These are phyloP conservation scores for Quercus alba DNA, from an alignment of 306 rosid genomes.

Conservation along the genomic window DNA sequence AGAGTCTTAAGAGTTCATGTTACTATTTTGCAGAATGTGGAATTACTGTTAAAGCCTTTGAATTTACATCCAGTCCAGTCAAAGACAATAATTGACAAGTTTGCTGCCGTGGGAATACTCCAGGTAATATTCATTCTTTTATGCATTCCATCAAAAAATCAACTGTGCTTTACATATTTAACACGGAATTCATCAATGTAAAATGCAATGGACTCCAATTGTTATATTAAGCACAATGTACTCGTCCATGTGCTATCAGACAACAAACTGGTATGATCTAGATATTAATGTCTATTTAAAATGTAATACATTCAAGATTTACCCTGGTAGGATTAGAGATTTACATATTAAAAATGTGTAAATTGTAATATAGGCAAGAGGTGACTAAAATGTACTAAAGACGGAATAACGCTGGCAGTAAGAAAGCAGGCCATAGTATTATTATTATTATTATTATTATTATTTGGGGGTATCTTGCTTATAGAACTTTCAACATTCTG, in stretches of 20 bases:
- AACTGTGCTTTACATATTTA: neutral
- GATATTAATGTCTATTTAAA: neutral
- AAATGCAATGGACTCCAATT: neutral
- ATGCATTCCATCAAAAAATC: neutral
- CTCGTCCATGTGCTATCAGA: neutral
- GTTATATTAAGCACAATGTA: neutral
- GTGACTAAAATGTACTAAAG: no score
- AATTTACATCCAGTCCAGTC: constrained; percentile 37
- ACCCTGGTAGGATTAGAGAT: no score
- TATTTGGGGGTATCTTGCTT: no score
- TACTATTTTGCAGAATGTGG: constrained; percentile 53
- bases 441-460: no score
- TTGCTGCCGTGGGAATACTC: constrained; percentile 95
- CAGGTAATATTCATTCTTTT: constrained; percentile 43
- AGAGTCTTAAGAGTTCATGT: constrained; percentile 1
- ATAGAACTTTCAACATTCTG: no score
- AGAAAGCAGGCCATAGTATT: no score
- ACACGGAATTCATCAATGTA: neutral
- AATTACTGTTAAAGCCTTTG: constrained; percentile 56
- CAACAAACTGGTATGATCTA: neutral
- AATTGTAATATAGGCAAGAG: no score
- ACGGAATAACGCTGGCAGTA: no score
- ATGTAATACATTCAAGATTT: neutral
- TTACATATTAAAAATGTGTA: no score
- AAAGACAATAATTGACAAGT: constrained; percentile 74